Evolutionary conservation across 345 rosid genomes (phyloP).

Genomic region (Balakata baccata): DNA sequence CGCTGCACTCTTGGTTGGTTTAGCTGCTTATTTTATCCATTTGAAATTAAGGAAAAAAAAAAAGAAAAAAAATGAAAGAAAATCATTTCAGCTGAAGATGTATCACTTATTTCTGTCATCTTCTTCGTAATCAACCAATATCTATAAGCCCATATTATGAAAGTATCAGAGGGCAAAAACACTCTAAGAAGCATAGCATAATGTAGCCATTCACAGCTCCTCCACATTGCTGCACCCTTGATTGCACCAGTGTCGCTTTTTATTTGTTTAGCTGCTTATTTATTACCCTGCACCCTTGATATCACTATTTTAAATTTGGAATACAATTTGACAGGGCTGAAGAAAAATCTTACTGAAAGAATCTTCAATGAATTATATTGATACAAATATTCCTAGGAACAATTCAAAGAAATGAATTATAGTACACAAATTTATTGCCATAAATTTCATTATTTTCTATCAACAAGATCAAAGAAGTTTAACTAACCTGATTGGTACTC

Average conservation of each 20-base stretch:
- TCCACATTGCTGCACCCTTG: neutral
- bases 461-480: conserved; percentile 13
- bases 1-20: too few species aligned
- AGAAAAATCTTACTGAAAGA: neutral
- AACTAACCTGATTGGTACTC: conserved; percentile 57
- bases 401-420: neutral
- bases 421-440: too few species aligned
- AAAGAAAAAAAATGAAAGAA: too few species aligned
- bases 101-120: too few species aligned
- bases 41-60: too few species aligned
- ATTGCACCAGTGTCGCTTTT: neutral
- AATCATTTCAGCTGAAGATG: too few species aligned
- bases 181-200: too few species aligned
- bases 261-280: neutral
- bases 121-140: too few species aligned
- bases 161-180: too few species aligned
- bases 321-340: neutral
- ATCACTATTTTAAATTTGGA: neutral
- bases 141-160: too few species aligned
- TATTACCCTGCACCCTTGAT: neutral
- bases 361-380: neutral
- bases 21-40: too few species aligned
- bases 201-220: neutral
- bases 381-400: neutral
- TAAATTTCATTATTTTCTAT: conserved; percentile 10